phyloP scores from a whole-genome alignment of 495 filamentous ascomycete species.

The Xylaria bambusicola region DNA sequence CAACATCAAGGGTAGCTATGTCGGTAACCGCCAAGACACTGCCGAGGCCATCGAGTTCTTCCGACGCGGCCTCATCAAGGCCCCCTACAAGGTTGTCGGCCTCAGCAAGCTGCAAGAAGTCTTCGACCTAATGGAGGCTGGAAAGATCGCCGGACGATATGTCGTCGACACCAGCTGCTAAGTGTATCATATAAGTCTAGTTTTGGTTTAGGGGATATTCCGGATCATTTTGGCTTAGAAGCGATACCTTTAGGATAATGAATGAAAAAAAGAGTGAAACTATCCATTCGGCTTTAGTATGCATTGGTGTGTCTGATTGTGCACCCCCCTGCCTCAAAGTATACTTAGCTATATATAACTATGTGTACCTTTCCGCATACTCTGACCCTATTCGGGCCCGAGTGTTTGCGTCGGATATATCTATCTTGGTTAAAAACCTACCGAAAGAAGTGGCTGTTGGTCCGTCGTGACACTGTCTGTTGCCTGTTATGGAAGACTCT shows the following conservation, averaged over 20 bases:
- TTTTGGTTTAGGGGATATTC: background rate
- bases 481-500: too few relatives aligned
- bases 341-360: too few relatives aligned
- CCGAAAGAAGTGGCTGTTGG: too few relatives aligned
- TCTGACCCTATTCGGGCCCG: too few relatives aligned
- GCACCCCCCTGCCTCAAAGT: too few relatives aligned
- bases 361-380: too few relatives aligned
- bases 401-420: too few relatives aligned
- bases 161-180: constrained; percentile 71
- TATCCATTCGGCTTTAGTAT: too few relatives aligned
- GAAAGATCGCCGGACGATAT: constrained; percentile 84
- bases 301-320: too few relatives aligned
- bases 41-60: constrained; percentile 89
- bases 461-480: too few relatives aligned
- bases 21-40: constrained; percentile 84
- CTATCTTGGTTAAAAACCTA: too few relatives aligned
- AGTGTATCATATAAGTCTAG: background rate
- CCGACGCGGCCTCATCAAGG: constrained; percentile 76
- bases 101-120: constrained; percentile 76
- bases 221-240: background rate
- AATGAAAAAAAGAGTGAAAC: too few relatives aligned
- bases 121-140: constrained; percentile 71
- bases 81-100: constrained; percentile 80
- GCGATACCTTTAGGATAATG: background rate
- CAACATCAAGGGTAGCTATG: constrained; percentile 89